phyloP scores from a whole-genome alignment of 179 eudicot species.

The Sideroxylon spinosum region DNA sequence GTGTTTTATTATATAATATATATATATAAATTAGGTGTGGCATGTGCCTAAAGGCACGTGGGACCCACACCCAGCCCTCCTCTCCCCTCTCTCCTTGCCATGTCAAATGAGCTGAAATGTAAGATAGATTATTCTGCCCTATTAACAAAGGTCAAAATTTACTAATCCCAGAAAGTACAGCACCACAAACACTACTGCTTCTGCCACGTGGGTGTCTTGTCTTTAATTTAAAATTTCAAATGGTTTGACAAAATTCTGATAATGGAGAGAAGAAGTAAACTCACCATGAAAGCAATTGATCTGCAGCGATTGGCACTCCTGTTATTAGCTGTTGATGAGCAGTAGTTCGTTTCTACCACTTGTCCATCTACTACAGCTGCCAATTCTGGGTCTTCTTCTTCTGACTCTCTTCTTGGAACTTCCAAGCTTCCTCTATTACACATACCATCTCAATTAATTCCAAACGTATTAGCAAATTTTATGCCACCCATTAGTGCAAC shows the following conservation, averaged over 20 bases:
- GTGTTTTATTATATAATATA: too few species aligned
- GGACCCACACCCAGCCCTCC: too few species aligned
- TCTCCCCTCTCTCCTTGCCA: too few species aligned
- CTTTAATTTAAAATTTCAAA: neutral
- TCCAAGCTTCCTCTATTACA: conserved; percentile 47
- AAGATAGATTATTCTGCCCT: too few species aligned
- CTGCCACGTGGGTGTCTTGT: neutral
- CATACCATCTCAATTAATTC: neutral
- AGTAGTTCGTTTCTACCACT: conserved; percentile 21
- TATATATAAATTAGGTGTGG: too few species aligned
- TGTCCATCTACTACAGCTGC: conserved; percentile 18
- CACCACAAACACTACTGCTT: neutral
- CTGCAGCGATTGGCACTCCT: conserved; percentile 52
- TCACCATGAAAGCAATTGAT: conserved; percentile 63
- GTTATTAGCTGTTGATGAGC: conserved; percentile 37
- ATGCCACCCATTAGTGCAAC: neutral
- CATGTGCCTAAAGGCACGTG: too few species aligned
- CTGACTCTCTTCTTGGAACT: conserved; percentile 39
- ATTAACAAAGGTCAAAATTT: too few species aligned
- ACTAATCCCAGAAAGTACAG: neutral
- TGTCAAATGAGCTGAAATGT: too few species aligned
- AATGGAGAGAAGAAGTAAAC: conserved; percentile 15
- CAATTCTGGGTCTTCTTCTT: conserved; percentile 22
- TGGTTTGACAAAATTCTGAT: neutral
- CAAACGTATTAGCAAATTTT: neutral